Evolutionary conservation across 768 basidiomycete species (phyloP).

Genomic region (Boletus rufocinnamomeus): DNA sequence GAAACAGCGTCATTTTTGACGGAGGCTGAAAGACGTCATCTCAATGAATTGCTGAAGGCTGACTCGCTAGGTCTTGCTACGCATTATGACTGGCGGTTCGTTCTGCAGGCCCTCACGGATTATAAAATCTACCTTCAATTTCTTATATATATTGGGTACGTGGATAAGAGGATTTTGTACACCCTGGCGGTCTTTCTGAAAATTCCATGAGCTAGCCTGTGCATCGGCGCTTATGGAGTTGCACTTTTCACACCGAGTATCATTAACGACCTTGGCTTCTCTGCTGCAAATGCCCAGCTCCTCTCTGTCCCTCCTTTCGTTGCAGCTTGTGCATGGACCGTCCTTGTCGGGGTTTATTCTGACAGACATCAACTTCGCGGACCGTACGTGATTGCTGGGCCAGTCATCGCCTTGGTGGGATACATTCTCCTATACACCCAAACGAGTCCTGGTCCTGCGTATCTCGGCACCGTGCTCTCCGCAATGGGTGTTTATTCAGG

Average conservation of each 20-base stretch:
- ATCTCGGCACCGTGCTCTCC: constrained; percentile 48
- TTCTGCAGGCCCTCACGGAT: constrained; percentile 49
- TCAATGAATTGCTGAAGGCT: constrained; percentile 42
- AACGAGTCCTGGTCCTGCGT: constrained; percentile 24
- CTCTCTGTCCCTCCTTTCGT: constrained; percentile 50
- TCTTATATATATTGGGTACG: constrained; percentile 41
- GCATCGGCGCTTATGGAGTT: neutral
- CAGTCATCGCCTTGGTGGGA: constrained; percentile 45
- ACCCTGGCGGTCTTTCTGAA: neutral
- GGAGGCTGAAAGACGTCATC: constrained; percentile 38
- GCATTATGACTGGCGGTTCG: constrained; percentile 44
- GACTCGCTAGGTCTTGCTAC: constrained; percentile 45
- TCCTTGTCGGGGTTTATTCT: constrained; percentile 41
- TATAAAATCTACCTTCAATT: constrained; percentile 39
- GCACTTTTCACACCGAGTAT: neutral
- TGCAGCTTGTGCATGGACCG: constrained; percentile 42
- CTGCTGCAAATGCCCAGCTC: constrained; percentile 48
- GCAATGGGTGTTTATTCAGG: constrained; percentile 52
- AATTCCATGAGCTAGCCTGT: neutral
- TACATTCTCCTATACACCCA: constrained; percentile 47
- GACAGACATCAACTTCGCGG: constrained; percentile 46
- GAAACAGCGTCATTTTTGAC: constrained; percentile 18
- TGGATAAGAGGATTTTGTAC: neutral
- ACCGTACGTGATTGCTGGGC: constrained; percentile 46
- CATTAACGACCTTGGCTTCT: constrained; percentile 49